Evolutionary conservation across 129 eudicot genomes (phyloP), one percentile per base, ranked within the genome.

Genomic region (Artemisia tridentata): DNA sequence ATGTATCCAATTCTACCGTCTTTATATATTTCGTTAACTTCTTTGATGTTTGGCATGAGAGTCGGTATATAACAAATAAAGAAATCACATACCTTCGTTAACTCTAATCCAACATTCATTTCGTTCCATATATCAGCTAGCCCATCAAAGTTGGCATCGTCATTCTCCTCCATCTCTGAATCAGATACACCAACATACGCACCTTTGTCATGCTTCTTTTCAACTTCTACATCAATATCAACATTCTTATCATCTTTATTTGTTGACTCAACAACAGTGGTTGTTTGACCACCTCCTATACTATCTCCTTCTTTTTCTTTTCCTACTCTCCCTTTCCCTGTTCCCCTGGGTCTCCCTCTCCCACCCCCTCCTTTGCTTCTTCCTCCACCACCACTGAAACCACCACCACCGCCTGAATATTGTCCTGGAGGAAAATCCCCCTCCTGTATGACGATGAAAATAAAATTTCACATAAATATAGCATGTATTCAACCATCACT

Each of bases 81-180:
- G 11, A 69, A 72, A 23, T 21, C 50, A 21, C 8, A 51, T 77
- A 95, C 99, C 97, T 90, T 95, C 62, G 99, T 82, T 77, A 64
- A 61, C 80, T 75, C 99, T 55, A 90, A 51, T 2, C 91, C 98
- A 67, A 86, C 47, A n/a, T 75, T 63, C 98, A 92, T 89, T 52
- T 88, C 95, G 68, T 83, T 78, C 98, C 98, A 92, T 17, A 92
- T 89, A 69, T 89, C 96, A 41, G 80, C 86, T 59, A 89, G 69
- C 5, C 88, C 91, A 69, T 92, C 95, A 63, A 77, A 77, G 71
- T 79, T 74, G 49, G 12, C 78, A 7, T 38, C 47, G 52, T 50
- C 76, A 52, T 50, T 69, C 23, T 81, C 88, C 68, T 79, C 89
- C 23, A 8, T 20, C n/a, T 55, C 80, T 72, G 81, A 50, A 16